Conservation (phyloP, 148 eudicot genomes). For the Dianthus caryophyllus region DNA sequence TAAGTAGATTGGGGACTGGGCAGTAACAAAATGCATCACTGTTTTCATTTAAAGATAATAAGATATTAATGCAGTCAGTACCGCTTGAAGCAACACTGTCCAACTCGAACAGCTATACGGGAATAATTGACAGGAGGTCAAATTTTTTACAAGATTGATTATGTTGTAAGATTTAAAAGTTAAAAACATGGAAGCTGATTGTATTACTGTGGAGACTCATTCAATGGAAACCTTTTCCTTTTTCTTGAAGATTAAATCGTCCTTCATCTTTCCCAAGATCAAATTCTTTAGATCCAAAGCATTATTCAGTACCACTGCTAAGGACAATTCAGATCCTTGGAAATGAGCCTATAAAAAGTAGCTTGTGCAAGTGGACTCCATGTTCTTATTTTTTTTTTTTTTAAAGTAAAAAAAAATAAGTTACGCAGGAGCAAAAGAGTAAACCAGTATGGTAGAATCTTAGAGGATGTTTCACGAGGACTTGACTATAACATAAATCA, state of each 20-base stretch:
- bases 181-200: no score
- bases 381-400: no score
- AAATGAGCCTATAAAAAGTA: no score
- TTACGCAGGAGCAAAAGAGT: neutral
- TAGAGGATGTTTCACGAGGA: slow-evolving; percentile 1
- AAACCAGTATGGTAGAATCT: neutral
- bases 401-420: neutral
- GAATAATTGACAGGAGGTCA: neutral
- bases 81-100: neutral
- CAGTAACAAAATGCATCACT: neutral
- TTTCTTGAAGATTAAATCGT: no score
- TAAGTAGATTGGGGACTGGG: neutral
- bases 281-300: no score
- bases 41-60: neutral
- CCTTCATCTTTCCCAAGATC: no score
- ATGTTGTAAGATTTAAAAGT: no score
- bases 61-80: neutral
- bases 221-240: no score
- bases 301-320: no score
- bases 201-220: no score
- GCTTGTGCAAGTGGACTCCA: no score
- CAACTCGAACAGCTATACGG: neutral
- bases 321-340: no score
- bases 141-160: neutral
- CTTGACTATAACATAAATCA: neutral